Base-by-base conservation (phyloP, 2,329 filamentous ascomycete genomes). In the Anthostomella pinea region DNA sequence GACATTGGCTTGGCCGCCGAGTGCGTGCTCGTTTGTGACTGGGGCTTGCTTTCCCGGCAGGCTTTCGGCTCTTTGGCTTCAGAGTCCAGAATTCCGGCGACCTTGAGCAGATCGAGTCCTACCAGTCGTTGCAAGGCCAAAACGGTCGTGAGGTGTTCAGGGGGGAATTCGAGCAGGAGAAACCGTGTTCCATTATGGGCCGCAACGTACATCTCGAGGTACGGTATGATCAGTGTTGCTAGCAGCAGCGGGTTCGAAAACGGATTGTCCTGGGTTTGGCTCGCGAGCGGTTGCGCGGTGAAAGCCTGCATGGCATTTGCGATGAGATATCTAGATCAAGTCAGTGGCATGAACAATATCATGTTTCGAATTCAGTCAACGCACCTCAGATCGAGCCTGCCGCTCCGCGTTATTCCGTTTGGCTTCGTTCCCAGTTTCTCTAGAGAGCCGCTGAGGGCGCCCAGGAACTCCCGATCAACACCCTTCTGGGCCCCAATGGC, bases 321-420 rank as follows among this genome's bases (percentile, higher is more conserved):
- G 35, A 81, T 72, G 32, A 83, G 65, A 47, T 78, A 81, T 44
- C 78, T 81, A 25, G n/a, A n/a, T n/a, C n/a, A n/a, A n/a, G n/a
- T n/a, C n/a, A n/a, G n/a, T n/a, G n/a, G n/a, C n/a, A n/a, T n/a
- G n/a, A n/a, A n/a, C 9, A 13, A 7, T 28, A 33, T 34, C 4
- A n/a, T 15, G 18, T 13, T 6, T 11, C 6, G 16, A 6, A 15
- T 24, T 9, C 4, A 14, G 19, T 19, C 2, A 32, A 49, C 66
- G 41, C 63, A 80, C 75, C 75, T 69, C 19, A 83, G 63, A 51
- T 82, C 75, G n/a, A 83, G 54, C 23, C 72, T 69, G 11, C 74
- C 77, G 40, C 72, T 78, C 24, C 72, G 69, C 13, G 66, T 73
- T 8, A 66, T 51, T 1, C 74, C 73, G 30, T 62, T 69, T 0